Percentiles rank a stretch among this genome's conserved stretches.
phyloP scores from a whole-genome alignment of 495 filamentous ascomycete genomes.

The Margaritispora aquatica region DNA sequence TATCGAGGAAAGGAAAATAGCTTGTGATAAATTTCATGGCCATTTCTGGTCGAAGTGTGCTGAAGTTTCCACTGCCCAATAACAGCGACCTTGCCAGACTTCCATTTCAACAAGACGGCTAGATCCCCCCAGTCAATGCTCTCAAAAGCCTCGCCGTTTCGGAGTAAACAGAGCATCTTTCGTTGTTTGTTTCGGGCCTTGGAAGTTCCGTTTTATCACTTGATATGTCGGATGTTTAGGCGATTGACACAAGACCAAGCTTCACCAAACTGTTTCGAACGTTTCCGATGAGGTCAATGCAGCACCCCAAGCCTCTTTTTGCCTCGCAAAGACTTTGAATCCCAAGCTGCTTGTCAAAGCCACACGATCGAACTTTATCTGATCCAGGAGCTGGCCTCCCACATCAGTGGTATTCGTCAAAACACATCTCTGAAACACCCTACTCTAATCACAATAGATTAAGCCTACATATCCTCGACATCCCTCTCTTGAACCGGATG shows the following conservation, averaged over 20 bases:
- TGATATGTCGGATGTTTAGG: conserved; percentile 21
- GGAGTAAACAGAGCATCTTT: conserved; percentile 14
- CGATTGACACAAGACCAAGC: conserved; percentile 18
- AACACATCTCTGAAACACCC: conserved; percentile 19
- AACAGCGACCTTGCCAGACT: conserved; percentile 13
- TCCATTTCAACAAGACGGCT: conserved; percentile 17
- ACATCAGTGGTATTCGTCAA: conserved; percentile 10
- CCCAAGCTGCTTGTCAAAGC: conserved; percentile 21
- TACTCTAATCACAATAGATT: conserved; percentile 19
- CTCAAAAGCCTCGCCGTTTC: conserved; percentile 19
- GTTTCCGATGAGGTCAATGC: conserved; percentile 25
- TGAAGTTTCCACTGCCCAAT: conserved; percentile 18
- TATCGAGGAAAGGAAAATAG: conserved; percentile 4
- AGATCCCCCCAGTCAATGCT: conserved; percentile 13
- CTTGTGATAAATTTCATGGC: conserved; percentile 15
- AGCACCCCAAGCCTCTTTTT: conserved; percentile 16
- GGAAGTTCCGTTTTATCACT: conserved; percentile 15
- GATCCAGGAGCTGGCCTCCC: conserved; percentile 10
- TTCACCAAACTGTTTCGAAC: conserved; percentile 25
- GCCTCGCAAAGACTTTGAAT: conserved; percentile 15
- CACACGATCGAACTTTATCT: conserved; percentile 19
- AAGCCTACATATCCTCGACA: conserved; percentile 18
- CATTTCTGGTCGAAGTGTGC: conserved; percentile 18
- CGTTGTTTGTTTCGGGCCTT: conserved; percentile 19
- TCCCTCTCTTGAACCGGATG: conserved; percentile 11